phyloP scores from a whole-genome alignment of 495 filamentous ascomycete species.

The Hypoxylon subgilvum region DNA sequence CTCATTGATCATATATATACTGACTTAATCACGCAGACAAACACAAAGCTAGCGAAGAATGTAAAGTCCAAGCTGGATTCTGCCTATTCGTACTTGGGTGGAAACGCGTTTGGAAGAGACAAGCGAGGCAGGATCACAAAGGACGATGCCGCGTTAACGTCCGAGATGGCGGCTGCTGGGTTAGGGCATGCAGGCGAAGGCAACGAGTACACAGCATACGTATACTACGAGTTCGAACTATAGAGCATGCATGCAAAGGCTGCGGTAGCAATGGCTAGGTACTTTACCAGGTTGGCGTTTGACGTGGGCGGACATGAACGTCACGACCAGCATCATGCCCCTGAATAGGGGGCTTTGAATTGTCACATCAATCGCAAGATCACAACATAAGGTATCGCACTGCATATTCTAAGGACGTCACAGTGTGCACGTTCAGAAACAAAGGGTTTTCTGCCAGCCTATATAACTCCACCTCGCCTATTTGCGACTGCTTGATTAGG shows the following conservation, averaged over 20 bases:
- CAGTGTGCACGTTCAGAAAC: too few species aligned
- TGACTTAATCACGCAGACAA: constrained; percentile 66
- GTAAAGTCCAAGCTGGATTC: constrained; percentile 80
- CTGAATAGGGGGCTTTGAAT: constrained; percentile 11
- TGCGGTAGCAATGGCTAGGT: background rate
- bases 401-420: constrained; percentile 25
- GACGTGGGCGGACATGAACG: constrained; percentile 16
- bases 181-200: constrained; percentile 64
- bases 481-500: too few species aligned
- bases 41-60: constrained; percentile 78
- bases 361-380: constrained; percentile 20
- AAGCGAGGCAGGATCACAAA: constrained; percentile 90
- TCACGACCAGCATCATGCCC: constrained; percentile 24
- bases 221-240: constrained; percentile 90
- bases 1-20: constrained; percentile 1
- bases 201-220: constrained; percentile 91
- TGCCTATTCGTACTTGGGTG: constrained; percentile 88
- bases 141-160: constrained; percentile 76
- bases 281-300: constrained; percentile 28
- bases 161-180: constrained; percentile 77
- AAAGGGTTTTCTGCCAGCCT: too few species aligned
- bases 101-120: constrained; percentile 92
- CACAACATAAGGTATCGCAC: constrained; percentile 6
- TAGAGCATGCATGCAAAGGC: constrained; percentile 15
- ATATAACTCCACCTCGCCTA: too few species aligned